A percentile compares a stretch with the other conserved stretches of the same genome.
Evolutionary conservation across 129 eudicot species (phyloP).

Genomic region (Lactuca saligna): DNA sequence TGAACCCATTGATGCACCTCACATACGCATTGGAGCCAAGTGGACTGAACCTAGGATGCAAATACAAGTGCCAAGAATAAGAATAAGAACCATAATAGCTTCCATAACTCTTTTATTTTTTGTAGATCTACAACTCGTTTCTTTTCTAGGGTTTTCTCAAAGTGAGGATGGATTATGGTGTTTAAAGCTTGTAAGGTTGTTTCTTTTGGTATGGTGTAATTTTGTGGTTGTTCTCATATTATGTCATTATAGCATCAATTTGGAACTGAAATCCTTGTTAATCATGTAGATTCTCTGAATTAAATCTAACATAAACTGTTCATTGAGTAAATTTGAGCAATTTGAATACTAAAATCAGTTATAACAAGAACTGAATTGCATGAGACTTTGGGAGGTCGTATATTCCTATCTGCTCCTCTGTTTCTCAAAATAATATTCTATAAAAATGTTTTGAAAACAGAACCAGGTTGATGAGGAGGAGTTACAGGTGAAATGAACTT

Average conservation of each 20-base stretch:
- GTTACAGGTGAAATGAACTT: conserved; percentile 84
- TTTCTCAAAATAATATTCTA: conserved; percentile 72
- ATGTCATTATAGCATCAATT: too few relatives aligned
- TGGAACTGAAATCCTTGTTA: too few relatives aligned
- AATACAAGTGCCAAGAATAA: conserved; percentile 47
- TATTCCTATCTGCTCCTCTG: conserved; percentile 88
- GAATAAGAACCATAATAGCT: conserved; percentile 65
- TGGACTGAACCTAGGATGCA: conserved; percentile 37
- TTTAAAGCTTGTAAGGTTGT: too few relatives aligned
- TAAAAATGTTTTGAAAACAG: conserved; percentile 74
- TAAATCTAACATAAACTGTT: too few relatives aligned
- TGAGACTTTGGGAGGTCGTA: conserved; percentile 78
- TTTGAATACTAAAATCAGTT: too few relatives aligned
- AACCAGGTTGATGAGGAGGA: conserved; percentile 87
- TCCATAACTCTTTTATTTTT: conserved; percentile 29
- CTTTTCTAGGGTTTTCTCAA: too few relatives aligned
- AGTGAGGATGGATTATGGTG: too few relatives aligned
- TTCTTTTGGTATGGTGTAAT: too few relatives aligned
- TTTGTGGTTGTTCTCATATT: too few relatives aligned
- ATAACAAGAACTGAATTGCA: conserved; percentile 77
- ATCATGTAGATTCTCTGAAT: too few relatives aligned
- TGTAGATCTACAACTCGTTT: too few relatives aligned
- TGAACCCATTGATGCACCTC: conserved; percentile 72
- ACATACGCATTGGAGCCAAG: conserved; percentile 60
- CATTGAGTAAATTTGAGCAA: too few relatives aligned